Base-by-base conservation (phyloP, 306 rosid species). In the Begonia masoniana region DNA sequence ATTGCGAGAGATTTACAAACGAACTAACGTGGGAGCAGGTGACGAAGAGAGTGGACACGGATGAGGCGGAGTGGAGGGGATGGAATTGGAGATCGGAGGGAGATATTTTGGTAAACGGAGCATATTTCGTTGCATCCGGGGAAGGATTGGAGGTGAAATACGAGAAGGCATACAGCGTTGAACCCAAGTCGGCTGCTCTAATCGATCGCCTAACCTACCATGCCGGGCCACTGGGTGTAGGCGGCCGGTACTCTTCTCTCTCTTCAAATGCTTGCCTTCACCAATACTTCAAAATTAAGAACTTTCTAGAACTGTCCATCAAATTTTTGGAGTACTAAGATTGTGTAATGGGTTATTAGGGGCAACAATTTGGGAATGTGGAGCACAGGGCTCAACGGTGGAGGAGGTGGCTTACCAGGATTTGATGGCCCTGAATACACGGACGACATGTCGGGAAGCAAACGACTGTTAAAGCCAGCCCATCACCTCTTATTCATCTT, bases 71-170 rank as follows among this genome's bases (percentile, higher is more conserved):
- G 2, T 88, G 97, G 95, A 72, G 15, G 6, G 69, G 59, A 0
- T 89, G 97, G 97, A 82, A 85, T 19, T 89, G 97, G 97, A 63
- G 84, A 15, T 76, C 95, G 0, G 87, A 89, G 1, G 97, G 97
- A 3, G 97, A 85, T 68, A 53, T 85, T 13, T 62, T 89, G 85
- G 67, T 78, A 0, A 85, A 89, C 41, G 97, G 94, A 4, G 95
- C 95, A 0, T 82, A 55, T 55, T 89, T 89, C 15, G 87, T 89
- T 43, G 71, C 76, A 1, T 89, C 97, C 0, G 97, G 97, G 0
- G 72, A 39, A 11, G 82, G 70, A 0, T 59, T 60, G 13, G 76
- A 75, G 52, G 57, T 72, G 9, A 67, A 61, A 47, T 85, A 78
- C 43, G 76, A 74, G 43, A 78, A 72, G 57, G 95, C 95, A 3